A percentile compares a stretch with the other conserved stretches of the same genome.
Evolutionary conservation across 2,329 filamentous ascomycete species (phyloP).

Genomic region (Colletotrichum chrysophilum): DNA sequence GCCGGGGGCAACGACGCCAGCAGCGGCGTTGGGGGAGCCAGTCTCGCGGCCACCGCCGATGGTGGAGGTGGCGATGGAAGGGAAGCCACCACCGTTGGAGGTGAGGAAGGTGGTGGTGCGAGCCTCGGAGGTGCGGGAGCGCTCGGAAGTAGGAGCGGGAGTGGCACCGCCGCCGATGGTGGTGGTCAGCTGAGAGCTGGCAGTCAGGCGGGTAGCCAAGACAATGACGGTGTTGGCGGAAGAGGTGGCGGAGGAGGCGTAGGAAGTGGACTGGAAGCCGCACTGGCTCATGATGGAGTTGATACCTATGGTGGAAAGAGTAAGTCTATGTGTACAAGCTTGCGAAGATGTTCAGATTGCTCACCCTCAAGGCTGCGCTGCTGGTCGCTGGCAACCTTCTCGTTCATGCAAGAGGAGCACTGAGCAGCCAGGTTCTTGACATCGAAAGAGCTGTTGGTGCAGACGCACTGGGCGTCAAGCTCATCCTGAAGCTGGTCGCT

Average conservation of each 20-base stretch:
- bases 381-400: slow-evolving; percentile 29
- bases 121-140: not conserved
- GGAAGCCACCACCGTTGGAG: slow-evolving; percentile 11
- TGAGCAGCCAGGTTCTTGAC: slow-evolving; percentile 16
- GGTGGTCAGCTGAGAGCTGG: slow-evolving; percentile 37
- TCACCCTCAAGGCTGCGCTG: slow-evolving; percentile 21
- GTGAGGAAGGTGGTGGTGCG: slow-evolving; percentile 22
- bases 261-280: slow-evolving; percentile 36
- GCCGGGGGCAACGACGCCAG: slow-evolving; percentile 1
- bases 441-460: slow-evolving; percentile 22
- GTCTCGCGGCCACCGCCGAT: slow-evolving; percentile 11
- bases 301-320: slow-evolving; percentile 31
- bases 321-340: not conserved
- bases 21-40: slow-evolving; percentile 7
- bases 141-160: not conserved
- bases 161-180: slow-evolving; percentile 30
- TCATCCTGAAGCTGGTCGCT: slow-evolving; percentile 17
- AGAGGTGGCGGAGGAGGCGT: slow-evolving; percentile 26
- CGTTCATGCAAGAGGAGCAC: slow-evolving; percentile 42
- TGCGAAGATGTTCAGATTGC: not conserved
- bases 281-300: slow-evolving; percentile 38
- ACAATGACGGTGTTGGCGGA: slow-evolving; percentile 33
- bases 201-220: slow-evolving; percentile 34
- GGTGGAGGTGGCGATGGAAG: slow-evolving; percentile 19
- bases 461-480: slow-evolving; percentile 20